Conservation (phyloP, 1,284 basidiomycete species). For the Mycena sp. region DNA sequence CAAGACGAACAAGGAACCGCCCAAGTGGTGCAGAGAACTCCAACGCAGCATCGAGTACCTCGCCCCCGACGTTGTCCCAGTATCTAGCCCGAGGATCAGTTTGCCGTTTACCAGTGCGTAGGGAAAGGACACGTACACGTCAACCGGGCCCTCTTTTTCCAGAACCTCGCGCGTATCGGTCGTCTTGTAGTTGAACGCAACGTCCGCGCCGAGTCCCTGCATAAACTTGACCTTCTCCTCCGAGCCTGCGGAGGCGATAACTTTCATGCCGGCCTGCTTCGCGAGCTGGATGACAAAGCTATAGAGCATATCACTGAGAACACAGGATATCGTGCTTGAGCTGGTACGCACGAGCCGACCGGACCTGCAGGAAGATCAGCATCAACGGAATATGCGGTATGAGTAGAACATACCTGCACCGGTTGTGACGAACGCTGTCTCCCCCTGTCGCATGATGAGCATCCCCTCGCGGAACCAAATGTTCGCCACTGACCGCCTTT, state of each 20-base stretch:
- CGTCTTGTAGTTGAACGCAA: slow-evolving; percentile 50
- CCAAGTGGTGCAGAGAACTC: slow-evolving; percentile 57
- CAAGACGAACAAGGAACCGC: slow-evolving; percentile 56
- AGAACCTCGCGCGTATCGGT: slow-evolving; percentile 39
- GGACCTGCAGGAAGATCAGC: slow-evolving; percentile 46
- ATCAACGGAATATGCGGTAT: slow-evolving; percentile 55
- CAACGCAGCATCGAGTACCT: slow-evolving; percentile 69
- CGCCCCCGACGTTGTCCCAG: slow-evolving; percentile 72
- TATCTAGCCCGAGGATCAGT: slow-evolving; percentile 6
- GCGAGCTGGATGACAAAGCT: slow-evolving; percentile 54
- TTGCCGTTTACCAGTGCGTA: no score
- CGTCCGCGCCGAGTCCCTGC: slow-evolving; percentile 61
- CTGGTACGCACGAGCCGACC: slow-evolving; percentile 49
- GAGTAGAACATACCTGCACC: not conserved
- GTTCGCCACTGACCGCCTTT: slow-evolving; percentile 38
- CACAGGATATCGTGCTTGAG: not conserved
- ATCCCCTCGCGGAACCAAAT: not conserved
- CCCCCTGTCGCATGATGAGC: slow-evolving; percentile 46
- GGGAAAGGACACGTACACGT: slow-evolving; percentile 13
- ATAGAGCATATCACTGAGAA: not conserved
- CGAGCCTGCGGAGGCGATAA: slow-evolving; percentile 24
- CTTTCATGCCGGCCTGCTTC: slow-evolving; percentile 42
- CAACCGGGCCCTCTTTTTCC: slow-evolving; percentile 31
- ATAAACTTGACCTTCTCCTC: slow-evolving; percentile 67
- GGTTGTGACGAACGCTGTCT: slow-evolving; percentile 42